These are phyloP conservation scores for Arabis alpina DNA, from an alignment of 345 rosid species.

Conservation along the genomic window DNA sequence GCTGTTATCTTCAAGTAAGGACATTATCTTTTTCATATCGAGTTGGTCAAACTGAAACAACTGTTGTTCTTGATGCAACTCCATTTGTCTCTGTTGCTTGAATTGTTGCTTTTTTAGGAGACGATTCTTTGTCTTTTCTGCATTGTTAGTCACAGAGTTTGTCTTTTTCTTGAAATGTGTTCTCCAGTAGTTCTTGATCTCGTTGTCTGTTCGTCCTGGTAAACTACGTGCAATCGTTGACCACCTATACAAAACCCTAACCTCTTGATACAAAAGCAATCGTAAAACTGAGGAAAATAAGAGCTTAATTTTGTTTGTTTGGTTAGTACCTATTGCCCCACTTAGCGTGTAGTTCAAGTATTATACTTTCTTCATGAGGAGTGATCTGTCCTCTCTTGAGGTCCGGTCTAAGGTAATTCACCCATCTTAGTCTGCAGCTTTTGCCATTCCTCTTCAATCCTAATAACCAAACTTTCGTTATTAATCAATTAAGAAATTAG, in stretches of 20 bases:
- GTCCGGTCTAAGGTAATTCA: conserved; percentile 83
- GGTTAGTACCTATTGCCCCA: conserved; percentile 77
- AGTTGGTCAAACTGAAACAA: conserved; percentile 49
- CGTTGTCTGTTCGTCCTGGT: conserved; percentile 88
- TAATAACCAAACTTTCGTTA: conserved; percentile 1
- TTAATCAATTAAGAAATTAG: too few species aligned
- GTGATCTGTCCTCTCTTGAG: conserved; percentile 84
- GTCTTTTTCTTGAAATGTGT: conserved; percentile 81
- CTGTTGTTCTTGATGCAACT: conserved; percentile 46
- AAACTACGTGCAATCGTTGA: conserved; percentile 84
- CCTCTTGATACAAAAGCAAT: neutral
- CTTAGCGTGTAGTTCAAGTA: conserved; percentile 70
- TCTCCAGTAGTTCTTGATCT: conserved; percentile 88
- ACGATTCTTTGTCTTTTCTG: conserved; percentile 50
- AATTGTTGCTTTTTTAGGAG: conserved; percentile 68
- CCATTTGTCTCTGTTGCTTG: conserved; percentile 60
- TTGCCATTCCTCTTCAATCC: conserved; percentile 85
- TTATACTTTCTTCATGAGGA: conserved; percentile 71
- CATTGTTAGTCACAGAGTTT: conserved; percentile 48
- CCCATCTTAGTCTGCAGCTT: conserved; percentile 88
- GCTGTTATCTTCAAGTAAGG: conserved; percentile 53
- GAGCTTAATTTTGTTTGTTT: neutral
- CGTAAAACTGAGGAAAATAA: neutral
- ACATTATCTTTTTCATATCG: conserved; percentile 60
- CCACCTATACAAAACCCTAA: conserved; percentile 56